A percentile compares a stretch with the other conserved stretches of the same genome.
These are phyloP conservation scores for Clonostachys byssicola DNA, from an alignment of 2,329 filamentous ascomycete species.

Conservation along the genomic window DNA sequence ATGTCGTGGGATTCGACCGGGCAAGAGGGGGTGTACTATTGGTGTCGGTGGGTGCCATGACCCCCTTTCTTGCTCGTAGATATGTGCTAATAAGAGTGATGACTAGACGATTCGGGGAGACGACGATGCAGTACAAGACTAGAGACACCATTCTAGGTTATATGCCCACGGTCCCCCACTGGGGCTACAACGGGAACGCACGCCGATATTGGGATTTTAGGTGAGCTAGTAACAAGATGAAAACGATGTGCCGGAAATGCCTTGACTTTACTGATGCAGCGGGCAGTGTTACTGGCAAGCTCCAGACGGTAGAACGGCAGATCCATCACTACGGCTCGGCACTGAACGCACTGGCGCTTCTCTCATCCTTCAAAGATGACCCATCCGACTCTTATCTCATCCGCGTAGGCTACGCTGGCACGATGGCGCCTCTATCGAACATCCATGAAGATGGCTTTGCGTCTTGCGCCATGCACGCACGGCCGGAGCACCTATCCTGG, in stretches of 20 bases:
- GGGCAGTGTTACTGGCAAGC: constrained; percentile 32
- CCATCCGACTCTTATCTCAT: constrained; percentile 43
- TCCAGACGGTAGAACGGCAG: constrained; percentile 32
- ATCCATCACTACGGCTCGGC: constrained; percentile 58
- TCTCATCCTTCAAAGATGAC: constrained; percentile 42
- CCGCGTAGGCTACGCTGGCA: constrained; percentile 49
- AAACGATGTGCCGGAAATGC: no score
- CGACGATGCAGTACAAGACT: constrained; percentile 38
- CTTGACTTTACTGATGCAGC: not conserved
- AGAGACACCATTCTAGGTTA: constrained; percentile 50
- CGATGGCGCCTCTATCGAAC: constrained; percentile 48
- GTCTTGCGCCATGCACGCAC: constrained; percentile 52
- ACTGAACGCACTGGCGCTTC: constrained; percentile 50
- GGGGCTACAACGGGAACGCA: constrained; percentile 60
- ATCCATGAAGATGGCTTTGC: constrained; percentile 51
- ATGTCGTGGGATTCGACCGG: constrained; percentile 61
- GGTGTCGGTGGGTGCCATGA: constrained; percentile 35
- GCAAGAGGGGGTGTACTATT: constrained; percentile 58
- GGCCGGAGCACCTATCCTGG: constrained; percentile 49
- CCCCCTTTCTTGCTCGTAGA: not conserved
- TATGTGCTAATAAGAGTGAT: not conserved
- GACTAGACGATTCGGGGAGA: constrained; percentile 41
- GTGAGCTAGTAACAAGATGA: constrained; percentile 18
- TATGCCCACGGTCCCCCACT: constrained; percentile 53
- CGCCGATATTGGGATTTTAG: constrained; percentile 57